Conservation (phyloP, 2,329 filamentous ascomycete genomes). For the Tolypocladium inflatum region DNA sequence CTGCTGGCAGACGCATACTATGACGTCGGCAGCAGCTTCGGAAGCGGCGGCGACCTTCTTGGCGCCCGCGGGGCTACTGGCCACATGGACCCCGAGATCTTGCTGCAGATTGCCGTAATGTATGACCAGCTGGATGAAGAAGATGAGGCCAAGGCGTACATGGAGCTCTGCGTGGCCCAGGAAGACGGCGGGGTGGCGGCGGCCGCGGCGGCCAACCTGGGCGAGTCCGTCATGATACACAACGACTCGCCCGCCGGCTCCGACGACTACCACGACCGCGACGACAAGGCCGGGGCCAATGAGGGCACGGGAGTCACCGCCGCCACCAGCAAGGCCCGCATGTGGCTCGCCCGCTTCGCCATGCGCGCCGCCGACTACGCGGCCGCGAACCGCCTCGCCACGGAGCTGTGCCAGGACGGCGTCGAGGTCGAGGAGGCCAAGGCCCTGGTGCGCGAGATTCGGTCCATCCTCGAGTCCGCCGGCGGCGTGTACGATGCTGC, state of each 20-base stretch:
- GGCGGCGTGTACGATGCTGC: constrained; percentile 14
- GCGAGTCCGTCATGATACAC: constrained; percentile 44
- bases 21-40: constrained; percentile 51
- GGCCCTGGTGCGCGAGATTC: constrained; percentile 77
- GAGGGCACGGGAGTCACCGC: constrained; percentile 76
- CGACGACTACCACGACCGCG: constrained; percentile 26
- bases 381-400: constrained; percentile 70
- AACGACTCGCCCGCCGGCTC: constrained; percentile 38
- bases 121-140: constrained; percentile 74
- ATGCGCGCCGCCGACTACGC: constrained; percentile 67
- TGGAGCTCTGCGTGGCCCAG: constrained; percentile 91
- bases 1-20: constrained; percentile 82
- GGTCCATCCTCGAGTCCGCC: constrained; percentile 59
- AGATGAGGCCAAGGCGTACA: constrained; percentile 79
- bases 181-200: constrained; percentile 61
- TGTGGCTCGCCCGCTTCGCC: constrained; percentile 85
- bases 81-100: constrained; percentile 78
- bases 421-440: constrained; percentile 97
- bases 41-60: constrained; percentile 33
- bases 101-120: constrained; percentile 82
- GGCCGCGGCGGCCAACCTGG: constrained; percentile 27
- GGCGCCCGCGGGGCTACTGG: constrained; percentile 40
- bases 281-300: constrained; percentile 18
- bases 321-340: constrained; percentile 81
- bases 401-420: constrained; percentile 89